These are phyloP conservation scores for Aspergillus sclerotiicarbonarius DNA, from an alignment of 495 filamentous ascomycete genomes.

Conservation along the genomic window DNA sequence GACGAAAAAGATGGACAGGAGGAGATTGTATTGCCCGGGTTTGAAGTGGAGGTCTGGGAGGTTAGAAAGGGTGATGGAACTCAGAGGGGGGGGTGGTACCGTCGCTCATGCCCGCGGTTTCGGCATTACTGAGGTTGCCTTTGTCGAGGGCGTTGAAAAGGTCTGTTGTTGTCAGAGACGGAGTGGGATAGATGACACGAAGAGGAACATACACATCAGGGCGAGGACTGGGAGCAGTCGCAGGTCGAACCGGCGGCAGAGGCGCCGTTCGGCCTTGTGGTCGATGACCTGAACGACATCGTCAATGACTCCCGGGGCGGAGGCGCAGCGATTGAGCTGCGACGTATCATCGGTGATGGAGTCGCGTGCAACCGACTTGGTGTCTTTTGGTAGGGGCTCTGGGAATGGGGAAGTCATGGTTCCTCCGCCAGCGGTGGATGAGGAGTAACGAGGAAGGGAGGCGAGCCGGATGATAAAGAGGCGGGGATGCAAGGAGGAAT, in stretches of 20 bases:
- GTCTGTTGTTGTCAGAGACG: conserved; percentile 25
- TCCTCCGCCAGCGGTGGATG: neutral
- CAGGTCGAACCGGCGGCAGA: conserved; percentile 64
- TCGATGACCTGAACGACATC: conserved; percentile 40
- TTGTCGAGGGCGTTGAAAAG: conserved; percentile 67
- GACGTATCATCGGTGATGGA: conserved; percentile 28
- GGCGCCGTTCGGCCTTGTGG: conserved; percentile 55
- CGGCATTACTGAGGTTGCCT: conserved; percentile 67
- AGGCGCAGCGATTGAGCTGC: conserved; percentile 28
- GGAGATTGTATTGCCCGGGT: conserved; percentile 65
- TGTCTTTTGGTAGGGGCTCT: conserved; percentile 13
- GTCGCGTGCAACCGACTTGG: conserved; percentile 19
- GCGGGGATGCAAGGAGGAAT: neutral
- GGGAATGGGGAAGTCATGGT: neutral
- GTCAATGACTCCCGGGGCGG: conserved; percentile 30
- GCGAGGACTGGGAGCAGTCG: conserved; percentile 62
- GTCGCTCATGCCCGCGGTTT: conserved; percentile 57
- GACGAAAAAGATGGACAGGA: conserved; percentile 74
- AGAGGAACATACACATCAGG: conserved; percentile 53
- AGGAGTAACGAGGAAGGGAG: neutral
- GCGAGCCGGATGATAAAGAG: neutral
- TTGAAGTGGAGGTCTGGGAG: conserved; percentile 53
- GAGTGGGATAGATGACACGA: neutral
- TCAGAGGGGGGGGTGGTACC: conserved; percentile 28
- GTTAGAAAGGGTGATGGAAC: conserved; percentile 3